Evolutionary conservation across 164 flowering plant genomes (phyloP).

Genomic region (Annona squamosa): DNA sequence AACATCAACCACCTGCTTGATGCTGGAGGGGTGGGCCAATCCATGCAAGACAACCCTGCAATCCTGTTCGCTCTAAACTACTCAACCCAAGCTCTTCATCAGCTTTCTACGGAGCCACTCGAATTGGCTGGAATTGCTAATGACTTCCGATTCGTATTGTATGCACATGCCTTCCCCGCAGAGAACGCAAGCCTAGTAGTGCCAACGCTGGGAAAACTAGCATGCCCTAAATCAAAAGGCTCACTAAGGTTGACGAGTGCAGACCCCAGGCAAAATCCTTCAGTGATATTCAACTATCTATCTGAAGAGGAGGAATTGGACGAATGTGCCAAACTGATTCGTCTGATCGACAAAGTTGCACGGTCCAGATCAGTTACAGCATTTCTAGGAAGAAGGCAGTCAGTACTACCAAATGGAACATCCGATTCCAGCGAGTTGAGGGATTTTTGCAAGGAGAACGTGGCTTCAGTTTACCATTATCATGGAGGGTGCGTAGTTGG

Average conservation of each 20-base stretch:
- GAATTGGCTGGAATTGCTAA: slow-evolving; percentile 29
- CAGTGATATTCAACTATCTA: slow-evolving; percentile 34
- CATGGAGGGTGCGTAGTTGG: slow-evolving; percentile 42
- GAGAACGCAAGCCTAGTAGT: slow-evolving; percentile 20
- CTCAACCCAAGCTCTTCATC: slow-evolving; percentile 8
- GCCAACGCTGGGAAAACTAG: slow-evolving; percentile 21
- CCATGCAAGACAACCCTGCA: slow-evolving; percentile 32
- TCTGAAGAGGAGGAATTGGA: slow-evolving; percentile 21
- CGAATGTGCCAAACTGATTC: slow-evolving; percentile 18
- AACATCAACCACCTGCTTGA: slow-evolving; percentile 18
- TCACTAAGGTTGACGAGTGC: slow-evolving; percentile 19
- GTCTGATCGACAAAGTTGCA: slow-evolving; percentile 18
- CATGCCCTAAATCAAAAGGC: slow-evolving; percentile 28
- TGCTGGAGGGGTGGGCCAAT: slow-evolving; percentile 21
- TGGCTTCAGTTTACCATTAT: slow-evolving; percentile 29
- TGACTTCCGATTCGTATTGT: slow-evolving; percentile 19
- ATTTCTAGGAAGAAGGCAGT: slow-evolving; percentile 14
- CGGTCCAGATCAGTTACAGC: slow-evolving; percentile 18
- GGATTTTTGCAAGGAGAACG: slow-evolving; percentile 26
- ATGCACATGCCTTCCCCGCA: slow-evolving; percentile 18
- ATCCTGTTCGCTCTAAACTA: slow-evolving; percentile 15
- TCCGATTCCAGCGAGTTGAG: slow-evolving; percentile 12
- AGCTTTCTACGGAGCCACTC: slow-evolving; percentile 21
- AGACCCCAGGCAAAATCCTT: slow-evolving; percentile 31
- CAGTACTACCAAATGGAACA: neutral